Evolutionary conservation across 306 rosid genomes (phyloP).

Genomic region (Calophaca sinica): DNA sequence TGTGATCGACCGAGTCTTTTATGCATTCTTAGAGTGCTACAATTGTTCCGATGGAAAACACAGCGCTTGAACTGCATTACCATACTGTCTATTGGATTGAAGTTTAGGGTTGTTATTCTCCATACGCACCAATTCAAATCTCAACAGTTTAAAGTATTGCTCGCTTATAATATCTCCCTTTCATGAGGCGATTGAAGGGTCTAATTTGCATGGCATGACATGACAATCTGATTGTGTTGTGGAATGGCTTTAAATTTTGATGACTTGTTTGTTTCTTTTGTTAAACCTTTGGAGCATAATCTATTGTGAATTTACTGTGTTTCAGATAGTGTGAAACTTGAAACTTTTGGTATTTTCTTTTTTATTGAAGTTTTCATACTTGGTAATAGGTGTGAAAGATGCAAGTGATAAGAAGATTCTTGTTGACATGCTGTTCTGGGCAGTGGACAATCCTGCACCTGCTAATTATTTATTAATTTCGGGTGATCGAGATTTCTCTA

Average conservation of each 20-base stretch:
- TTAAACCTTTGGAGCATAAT: not conserved
- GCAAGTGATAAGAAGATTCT: slow-evolving; percentile 50
- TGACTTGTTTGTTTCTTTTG: not conserved
- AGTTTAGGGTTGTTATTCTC: not conserved
- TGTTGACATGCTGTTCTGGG: slow-evolving; percentile 93
- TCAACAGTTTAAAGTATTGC: not conserved
- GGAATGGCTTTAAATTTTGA: not conserved
- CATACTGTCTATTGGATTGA: not conserved
- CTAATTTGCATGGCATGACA: not conserved
- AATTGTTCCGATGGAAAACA: not conserved
- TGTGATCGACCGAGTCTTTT: not conserved
- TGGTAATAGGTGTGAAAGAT: slow-evolving; percentile 73
- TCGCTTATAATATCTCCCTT: not conserved
- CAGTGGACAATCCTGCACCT: slow-evolving; percentile 89
- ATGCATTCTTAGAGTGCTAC: not conserved
- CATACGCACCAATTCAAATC: not conserved
- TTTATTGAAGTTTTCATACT: slow-evolving; percentile 12
- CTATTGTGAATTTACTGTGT: not conserved
- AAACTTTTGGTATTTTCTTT: not conserved
- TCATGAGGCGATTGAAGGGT: not conserved
- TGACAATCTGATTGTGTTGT: not conserved
- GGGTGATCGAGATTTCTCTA: slow-evolving; percentile 88
- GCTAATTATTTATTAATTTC: slow-evolving; percentile 82
- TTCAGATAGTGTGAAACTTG: not conserved
- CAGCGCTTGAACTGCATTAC: not conserved